Conservation (phyloP, 2,329 filamentous ascomycete species). For the Xylaria sp. region DNA sequence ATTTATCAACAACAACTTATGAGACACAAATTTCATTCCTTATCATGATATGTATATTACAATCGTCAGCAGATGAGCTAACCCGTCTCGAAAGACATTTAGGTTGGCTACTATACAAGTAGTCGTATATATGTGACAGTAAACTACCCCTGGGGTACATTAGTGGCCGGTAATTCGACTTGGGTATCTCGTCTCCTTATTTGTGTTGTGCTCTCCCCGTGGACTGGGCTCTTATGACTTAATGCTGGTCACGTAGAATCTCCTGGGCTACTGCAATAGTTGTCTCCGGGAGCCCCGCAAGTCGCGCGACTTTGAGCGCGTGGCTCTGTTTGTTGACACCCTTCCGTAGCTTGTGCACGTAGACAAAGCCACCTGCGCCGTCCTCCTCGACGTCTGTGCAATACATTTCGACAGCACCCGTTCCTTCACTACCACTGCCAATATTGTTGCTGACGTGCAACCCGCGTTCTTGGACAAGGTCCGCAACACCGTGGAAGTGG, state of each 20-base stretch:
- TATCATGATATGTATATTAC: constrained; percentile 23
- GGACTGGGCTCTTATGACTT: not conserved
- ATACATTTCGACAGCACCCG: constrained; percentile 71
- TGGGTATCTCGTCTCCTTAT: not conserved
- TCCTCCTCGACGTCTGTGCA: constrained; percentile 91
- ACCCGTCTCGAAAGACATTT: constrained; percentile 32
- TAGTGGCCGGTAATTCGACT: not conserved
- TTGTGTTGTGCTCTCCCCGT: not conserved
- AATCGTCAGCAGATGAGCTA: constrained; percentile 34
- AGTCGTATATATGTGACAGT: constrained; percentile 13
- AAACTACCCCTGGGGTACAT: constrained; percentile 9
- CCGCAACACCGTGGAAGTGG: constrained; percentile 88
- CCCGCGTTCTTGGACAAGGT: constrained; percentile 72
- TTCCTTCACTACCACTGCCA: constrained; percentile 51
- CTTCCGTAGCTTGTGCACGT: constrained; percentile 82
- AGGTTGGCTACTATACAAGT: not conserved
- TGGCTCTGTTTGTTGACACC: constrained; percentile 90
- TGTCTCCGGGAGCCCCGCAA: constrained; percentile 82
- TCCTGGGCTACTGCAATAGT: constrained; percentile 75
- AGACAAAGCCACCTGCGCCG: constrained; percentile 77
- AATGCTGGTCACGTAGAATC: constrained; percentile 57
- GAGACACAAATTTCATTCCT: constrained; percentile 56
- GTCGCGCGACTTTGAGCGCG: constrained; percentile 90
- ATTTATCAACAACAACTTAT: constrained; percentile 67
- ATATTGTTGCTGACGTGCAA: constrained; percentile 49